These are phyloP conservation scores for Ophiostoma novo-ulmi DNA, from an alignment of 2,329 filamentous ascomycete species.

Conservation along the genomic window DNA sequence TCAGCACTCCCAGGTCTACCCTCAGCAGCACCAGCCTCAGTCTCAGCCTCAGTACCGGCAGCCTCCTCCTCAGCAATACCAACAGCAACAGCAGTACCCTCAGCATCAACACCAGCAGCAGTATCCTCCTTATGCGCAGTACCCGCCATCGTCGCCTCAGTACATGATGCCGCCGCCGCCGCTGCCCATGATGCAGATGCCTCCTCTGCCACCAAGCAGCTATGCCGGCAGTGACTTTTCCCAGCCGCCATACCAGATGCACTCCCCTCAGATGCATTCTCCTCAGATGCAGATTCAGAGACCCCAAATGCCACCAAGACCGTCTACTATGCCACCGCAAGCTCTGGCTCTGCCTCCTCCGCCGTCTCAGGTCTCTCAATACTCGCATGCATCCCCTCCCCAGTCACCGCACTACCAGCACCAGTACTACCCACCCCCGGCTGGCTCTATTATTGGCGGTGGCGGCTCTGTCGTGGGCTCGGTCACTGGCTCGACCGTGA, in stretches of 20 bases:
- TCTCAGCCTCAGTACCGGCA: neutral
- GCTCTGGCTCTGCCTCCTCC: neutral
- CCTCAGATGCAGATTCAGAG: neutral
- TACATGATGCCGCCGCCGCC: conserved; percentile 10
- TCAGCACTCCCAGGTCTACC: neutral
- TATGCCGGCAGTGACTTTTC: conserved; percentile 16
- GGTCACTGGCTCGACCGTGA: neutral
- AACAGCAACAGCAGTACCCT: neutral
- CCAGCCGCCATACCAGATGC: conserved; percentile 3
- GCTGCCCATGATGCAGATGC: conserved; percentile 5
- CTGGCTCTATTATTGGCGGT: neutral
- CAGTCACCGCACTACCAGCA: neutral
- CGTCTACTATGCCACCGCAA: neutral
- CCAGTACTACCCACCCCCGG: neutral
- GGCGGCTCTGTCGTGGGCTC: neutral
- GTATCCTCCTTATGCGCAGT: neutral
- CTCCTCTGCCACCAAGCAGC: conserved; percentile 11
- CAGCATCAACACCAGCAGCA: neutral
- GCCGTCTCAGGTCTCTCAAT: neutral
- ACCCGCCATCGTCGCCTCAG: neutral
- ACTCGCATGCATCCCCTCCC: neutral
- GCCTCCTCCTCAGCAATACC: neutral
- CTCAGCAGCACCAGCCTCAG: neutral
- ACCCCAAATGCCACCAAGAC: neutral
- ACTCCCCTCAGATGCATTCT: neutral